phyloP scores from a whole-genome alignment of 345 rosid species.

The Stellera chamaejasme region DNA sequence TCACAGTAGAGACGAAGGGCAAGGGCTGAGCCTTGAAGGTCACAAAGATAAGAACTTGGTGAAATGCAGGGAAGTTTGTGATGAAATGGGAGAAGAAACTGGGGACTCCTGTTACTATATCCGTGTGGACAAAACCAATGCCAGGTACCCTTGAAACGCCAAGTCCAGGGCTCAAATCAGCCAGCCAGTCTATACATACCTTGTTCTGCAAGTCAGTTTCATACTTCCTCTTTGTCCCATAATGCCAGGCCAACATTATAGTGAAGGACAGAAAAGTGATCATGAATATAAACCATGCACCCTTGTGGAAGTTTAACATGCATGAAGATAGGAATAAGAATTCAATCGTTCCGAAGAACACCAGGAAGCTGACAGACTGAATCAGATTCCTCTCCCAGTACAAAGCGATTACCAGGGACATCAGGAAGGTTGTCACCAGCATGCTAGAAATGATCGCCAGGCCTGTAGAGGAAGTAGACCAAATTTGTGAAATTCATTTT shows the following conservation, averaged over 20 bases:
- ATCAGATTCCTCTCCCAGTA: constrained; percentile 42
- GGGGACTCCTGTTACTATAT: constrained; percentile 46
- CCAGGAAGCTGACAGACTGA: constrained; percentile 32
- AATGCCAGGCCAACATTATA: constrained; percentile 50
- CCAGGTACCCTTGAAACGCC: constrained; percentile 58
- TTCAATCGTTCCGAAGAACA: constrained; percentile 43
- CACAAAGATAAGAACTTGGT: constrained; percentile 52
- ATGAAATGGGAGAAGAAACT: constrained; percentile 59
- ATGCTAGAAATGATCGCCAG: constrained; percentile 43
- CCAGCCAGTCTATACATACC: constrained; percentile 51
- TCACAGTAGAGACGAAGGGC: constrained; percentile 28
- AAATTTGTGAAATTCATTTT: neutral
- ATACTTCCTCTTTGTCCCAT: constrained; percentile 50
- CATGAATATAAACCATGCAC: constrained; percentile 44
- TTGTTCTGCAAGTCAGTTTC: constrained; percentile 48
- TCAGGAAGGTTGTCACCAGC: constrained; percentile 55
- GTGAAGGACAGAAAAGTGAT: constrained; percentile 28
- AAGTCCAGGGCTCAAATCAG: constrained; percentile 33
- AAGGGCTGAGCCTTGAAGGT: constrained; percentile 52
- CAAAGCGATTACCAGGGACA: constrained; percentile 50
- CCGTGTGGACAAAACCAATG: constrained; percentile 44
- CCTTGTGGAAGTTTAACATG: constrained; percentile 35
- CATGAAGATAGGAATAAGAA: constrained; percentile 33
- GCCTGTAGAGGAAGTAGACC: constrained; percentile 24
- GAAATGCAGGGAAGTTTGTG: constrained; percentile 53